A percentile compares a stretch with the other conserved stretches of the same genome.
Evolutionary conservation across 495 filamentous ascomycete species (phyloP).

Genomic region (Penicillium riverlandense): DNA sequence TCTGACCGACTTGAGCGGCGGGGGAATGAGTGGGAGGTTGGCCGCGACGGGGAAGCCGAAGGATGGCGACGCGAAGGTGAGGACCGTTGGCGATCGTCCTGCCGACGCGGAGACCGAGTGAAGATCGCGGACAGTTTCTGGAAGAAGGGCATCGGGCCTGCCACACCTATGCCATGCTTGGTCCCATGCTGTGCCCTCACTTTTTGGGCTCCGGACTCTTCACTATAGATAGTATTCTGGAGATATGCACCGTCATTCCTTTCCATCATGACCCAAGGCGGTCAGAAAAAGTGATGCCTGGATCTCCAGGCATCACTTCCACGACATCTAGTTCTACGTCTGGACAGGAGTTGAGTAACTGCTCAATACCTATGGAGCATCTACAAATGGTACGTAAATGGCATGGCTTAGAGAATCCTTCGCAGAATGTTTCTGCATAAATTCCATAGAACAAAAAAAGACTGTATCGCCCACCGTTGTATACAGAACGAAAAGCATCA

Average conservation of each 20-base stretch:
- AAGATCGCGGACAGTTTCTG: slow-evolving; percentile 8
- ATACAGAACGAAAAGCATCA: background rate
- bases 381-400: too few species aligned
- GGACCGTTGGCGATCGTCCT: slow-evolving; percentile 6
- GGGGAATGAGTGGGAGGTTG: slow-evolving; percentile 1
- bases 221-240: too few species aligned
- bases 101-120: slow-evolving; percentile 10
- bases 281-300: slow-evolving; percentile 10
- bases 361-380: too few species aligned
- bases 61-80: too few species aligned
- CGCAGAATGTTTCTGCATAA: slow-evolving; percentile 3
- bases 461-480: background rate
- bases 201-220: slow-evolving; percentile 3
- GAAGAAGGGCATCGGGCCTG: slow-evolving; percentile 14
- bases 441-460: background rate
- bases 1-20: too few species aligned
- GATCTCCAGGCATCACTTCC: background rate
- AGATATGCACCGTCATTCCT: too few species aligned
- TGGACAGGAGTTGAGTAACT: too few species aligned
- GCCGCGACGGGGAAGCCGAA: background rate
- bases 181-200: slow-evolving; percentile 7
- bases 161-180: slow-evolving; percentile 1
- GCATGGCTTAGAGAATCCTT: background rate
- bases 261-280: slow-evolving; percentile 11
- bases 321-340: background rate